Percentiles rank a stretch among this genome's conserved stretches.
Conservation (phyloP, 2,329 filamentous ascomycete genomes). For the Aspergillus quadricinctus region DNA sequence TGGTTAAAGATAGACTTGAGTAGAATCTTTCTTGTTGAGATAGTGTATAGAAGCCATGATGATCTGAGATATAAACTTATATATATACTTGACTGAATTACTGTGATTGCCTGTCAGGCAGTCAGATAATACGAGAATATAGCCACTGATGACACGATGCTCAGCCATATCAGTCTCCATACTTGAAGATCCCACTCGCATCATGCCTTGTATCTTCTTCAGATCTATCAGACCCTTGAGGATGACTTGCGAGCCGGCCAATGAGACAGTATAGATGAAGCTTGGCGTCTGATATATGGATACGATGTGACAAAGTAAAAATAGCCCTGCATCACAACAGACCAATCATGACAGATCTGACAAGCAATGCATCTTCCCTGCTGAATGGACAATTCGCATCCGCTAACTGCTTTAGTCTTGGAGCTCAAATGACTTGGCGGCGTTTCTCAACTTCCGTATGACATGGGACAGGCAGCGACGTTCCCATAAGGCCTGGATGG, state of each 20-base stretch:
- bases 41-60: background rate
- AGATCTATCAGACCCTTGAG: too few species aligned
- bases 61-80: background rate
- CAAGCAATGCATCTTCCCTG: background rate
- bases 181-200: too few species aligned
- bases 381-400: background rate
- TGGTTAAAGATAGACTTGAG: too few species aligned
- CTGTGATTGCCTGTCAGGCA: background rate
- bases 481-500: background rate
- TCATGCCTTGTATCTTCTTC: too few species aligned
- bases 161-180: background rate
- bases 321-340: background rate
- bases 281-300: background rate
- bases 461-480: background rate
- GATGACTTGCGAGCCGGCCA: too few species aligned
- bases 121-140: background rate
- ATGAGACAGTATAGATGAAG: too few species aligned
- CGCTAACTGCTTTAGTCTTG: background rate
- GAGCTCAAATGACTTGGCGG: too few species aligned
- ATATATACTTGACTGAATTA: background rate
- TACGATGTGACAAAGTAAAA: background rate
- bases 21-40: background rate
- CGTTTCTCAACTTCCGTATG: background rate
- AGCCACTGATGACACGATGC: background rate
- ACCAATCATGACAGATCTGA: background rate